These are phyloP conservation scores for Ceriops tagal DNA, from an alignment of 345 rosid species.

Conservation along the genomic window DNA sequence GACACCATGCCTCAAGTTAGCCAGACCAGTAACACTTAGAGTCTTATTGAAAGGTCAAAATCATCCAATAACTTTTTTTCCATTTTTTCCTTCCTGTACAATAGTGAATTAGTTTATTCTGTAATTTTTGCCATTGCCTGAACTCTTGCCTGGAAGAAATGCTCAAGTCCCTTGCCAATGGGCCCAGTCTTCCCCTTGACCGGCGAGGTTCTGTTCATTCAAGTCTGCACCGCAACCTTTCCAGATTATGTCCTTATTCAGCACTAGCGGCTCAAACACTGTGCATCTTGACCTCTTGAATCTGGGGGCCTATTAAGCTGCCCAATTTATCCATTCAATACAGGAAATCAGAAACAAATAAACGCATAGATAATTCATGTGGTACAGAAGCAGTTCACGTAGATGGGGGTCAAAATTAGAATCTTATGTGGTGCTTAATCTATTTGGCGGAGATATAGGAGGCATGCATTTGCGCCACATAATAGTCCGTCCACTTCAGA, in stretches of 20 bases:
- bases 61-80: too few species aligned
- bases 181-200: background rate
- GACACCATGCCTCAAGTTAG: too few species aligned
- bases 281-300: too few species aligned
- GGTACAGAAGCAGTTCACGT: background rate
- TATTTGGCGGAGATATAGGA: slow-evolving; percentile 2
- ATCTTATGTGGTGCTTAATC: slow-evolving; percentile 19
- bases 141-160: slow-evolving; percentile 1
- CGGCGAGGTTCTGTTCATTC: slow-evolving; percentile 1
- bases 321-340: background rate
- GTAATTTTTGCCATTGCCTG: too few species aligned
- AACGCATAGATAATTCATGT: background rate
- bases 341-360: background rate
- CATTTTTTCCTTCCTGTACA: too few species aligned
- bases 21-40: too few species aligned
- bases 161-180: background rate
- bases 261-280: too few species aligned
- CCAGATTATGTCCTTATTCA: too few species aligned
- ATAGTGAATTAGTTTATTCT: too few species aligned
- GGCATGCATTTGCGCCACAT: slow-evolving; percentile 2
- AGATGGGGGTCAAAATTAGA: background rate
- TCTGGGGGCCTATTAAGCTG: too few species aligned
- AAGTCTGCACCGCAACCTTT: background rate
- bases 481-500: slow-evolving; percentile 7
- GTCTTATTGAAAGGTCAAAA: background rate